Evolutionary conservation across 2,329 filamentous ascomycete species (phyloP).

Genomic region (Didymellaceae sp.): DNA sequence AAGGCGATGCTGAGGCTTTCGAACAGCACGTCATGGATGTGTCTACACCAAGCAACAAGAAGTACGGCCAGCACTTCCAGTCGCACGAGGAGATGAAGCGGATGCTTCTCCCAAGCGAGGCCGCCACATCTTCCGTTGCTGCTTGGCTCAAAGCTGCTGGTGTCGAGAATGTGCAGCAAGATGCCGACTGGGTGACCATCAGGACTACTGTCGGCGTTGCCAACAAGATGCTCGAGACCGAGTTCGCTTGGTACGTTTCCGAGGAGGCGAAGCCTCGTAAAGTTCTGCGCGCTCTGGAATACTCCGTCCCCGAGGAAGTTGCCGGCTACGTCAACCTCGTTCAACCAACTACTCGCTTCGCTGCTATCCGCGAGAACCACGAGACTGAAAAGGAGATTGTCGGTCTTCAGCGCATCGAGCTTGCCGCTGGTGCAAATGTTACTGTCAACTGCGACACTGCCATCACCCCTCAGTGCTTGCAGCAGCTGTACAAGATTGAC

Average conservation of each 20-base stretch:
- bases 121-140: conserved; percentile 47
- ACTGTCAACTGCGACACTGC: conserved; percentile 29
- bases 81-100: conserved; percentile 52
- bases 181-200: conserved; percentile 48
- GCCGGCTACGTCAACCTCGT: conserved; percentile 54
- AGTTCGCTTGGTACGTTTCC: conserved; percentile 54
- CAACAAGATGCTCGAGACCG: conserved; percentile 55
- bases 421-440: conserved; percentile 21
- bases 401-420: conserved; percentile 18
- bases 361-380: conserved; percentile 35
- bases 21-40: conserved; percentile 50
- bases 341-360: conserved; percentile 61
- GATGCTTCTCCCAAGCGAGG: conserved; percentile 51
- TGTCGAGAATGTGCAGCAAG: conserved; percentile 45
- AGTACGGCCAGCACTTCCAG: conserved; percentile 59
- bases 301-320: conserved; percentile 51
- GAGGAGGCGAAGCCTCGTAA: conserved; percentile 46
- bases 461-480: conserved; percentile 58
- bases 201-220: conserved; percentile 51
- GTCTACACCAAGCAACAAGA: conserved; percentile 55
- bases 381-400: conserved; percentile 27
- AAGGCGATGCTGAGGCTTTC: conserved; percentile 44
- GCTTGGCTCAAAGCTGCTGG: conserved; percentile 55
- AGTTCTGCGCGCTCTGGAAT: conserved; percentile 53
- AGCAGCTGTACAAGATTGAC: conserved; percentile 58